Conservation (phyloP, 2,329 filamentous ascomycete genomes). For the Geosmithia flava region DNA sequence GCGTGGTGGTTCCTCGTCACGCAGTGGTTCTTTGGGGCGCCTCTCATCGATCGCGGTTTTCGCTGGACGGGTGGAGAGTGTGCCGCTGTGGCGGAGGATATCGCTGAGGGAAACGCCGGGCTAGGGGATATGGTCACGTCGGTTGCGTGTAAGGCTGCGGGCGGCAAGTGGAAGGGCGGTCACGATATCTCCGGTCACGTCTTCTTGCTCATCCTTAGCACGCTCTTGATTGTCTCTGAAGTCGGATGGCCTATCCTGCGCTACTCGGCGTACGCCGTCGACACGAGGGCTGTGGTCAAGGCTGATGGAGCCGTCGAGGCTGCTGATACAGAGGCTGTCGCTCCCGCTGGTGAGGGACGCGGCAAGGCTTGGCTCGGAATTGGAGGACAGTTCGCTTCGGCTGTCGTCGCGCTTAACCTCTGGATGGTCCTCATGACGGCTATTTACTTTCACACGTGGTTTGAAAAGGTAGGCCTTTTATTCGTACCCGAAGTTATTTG, state of each 20-base stretch:
- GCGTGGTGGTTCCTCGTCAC: constrained; percentile 75
- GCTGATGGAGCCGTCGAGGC: constrained; percentile 52
- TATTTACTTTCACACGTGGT: constrained; percentile 97
- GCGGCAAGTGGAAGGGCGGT: constrained; percentile 81
- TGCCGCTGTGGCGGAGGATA: constrained; percentile 40
- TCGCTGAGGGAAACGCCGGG: constrained; percentile 29
- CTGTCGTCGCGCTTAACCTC: constrained; percentile 58
- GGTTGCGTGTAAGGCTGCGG: constrained; percentile 68
- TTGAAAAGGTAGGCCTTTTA: constrained; percentile 66
- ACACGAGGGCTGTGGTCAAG: constrained; percentile 56
- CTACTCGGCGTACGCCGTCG: constrained; percentile 27
- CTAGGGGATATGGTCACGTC: constrained; percentile 50
- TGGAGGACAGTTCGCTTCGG: constrained; percentile 43
- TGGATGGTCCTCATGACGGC: constrained; percentile 99
- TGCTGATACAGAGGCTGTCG: constrained; percentile 33
- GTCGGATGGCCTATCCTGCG: constrained; percentile 46
- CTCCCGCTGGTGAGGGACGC: constrained; percentile 8
- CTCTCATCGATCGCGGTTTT: constrained; percentile 83
- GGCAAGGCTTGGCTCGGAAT: constrained; percentile 23
- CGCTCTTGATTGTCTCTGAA: constrained; percentile 72
- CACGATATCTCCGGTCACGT: constrained; percentile 96
- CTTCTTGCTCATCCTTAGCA: constrained; percentile 79
- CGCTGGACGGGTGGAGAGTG: constrained; percentile 80
- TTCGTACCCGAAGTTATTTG: neutral
- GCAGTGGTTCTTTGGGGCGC: constrained; percentile 92